Base-by-base conservation (phyloP, 176 grass and related monocot species). In the Oryza australiensis region DNA sequence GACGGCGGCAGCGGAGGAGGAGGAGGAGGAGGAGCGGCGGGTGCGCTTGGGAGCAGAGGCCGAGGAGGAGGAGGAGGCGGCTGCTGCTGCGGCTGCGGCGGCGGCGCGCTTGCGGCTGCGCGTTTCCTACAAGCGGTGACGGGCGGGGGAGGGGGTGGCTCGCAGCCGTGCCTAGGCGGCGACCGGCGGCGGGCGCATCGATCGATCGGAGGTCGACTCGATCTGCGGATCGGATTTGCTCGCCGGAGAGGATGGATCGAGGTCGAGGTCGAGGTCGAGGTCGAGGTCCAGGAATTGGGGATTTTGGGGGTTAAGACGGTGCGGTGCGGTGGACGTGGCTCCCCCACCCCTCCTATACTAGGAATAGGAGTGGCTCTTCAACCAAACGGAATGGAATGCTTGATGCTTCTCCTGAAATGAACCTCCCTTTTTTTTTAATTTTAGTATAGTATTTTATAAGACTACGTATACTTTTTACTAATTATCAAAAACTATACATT, bases 101-200 rank as follows among this genome's bases (percentile, higher is more conserved):
- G 91, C 89, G 80, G 94, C 91, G 83, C 92, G 94, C 92, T 97
- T 97, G 85, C 94, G 92, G 88, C 94, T 94, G 77, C 94, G 94
- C 67, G 94, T 97, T 97, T 97, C 94, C 94, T 97, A 90, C 89
- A 97, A 73, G 68, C 68, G 69, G 68, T 22, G 51, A 55, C 23
- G 65, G 24, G 66, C 34, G 70, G 45, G 14, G 70, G 57, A 68
- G 16, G 69, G 74, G 16, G 46, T 15, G 75, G 68, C 67, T 46
- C 55, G 75, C 83, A 64, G 76, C 70, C 72, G 64, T 40, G 80
- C 60, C 80, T 88, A 88, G 86, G 75, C 57, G 86, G 80, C 45
- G 68, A 77, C 43, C 86, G 73, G 73, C 74, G 13, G 73, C 51
- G 72, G 53, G 27, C 40, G 77, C 76, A 66, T 53, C 46, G 72